Evolutionary conservation across 1,139 yeast species (phyloP), one percentile per base, ranked within the genome.

Genomic region (Sugiyamaella pinicola): DNA sequence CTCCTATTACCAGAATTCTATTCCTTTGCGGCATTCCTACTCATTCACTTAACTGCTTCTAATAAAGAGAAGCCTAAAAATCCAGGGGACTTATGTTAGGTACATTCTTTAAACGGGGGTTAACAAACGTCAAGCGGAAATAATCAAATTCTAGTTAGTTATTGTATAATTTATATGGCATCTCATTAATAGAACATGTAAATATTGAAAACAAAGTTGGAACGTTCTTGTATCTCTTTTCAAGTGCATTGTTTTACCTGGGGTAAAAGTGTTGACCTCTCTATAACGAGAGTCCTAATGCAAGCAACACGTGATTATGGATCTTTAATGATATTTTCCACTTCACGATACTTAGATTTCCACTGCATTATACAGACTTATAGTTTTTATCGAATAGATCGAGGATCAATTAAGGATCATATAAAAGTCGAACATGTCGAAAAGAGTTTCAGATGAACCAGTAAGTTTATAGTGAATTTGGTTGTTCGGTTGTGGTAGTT

Each of bases 1-100:
- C 58, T 1, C 79, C 79, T 1, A 72, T 69, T n/a, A 75, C 59
- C n/a, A 75, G 64, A 13, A 75, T 66, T 49, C 72, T 64, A 51
- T 69, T 67, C 38, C 60, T 45, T 24, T 35, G 42, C 12, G 49
- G n/a, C 49, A 45, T 45, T 24, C 4, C 9, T 22, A 5, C 22
- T 24, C n/a, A 3, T 17, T 17, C 7, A 17, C 9, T 19, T 38
- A 5, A 12, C 35, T 31, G 15, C n/a, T n/a, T n/a, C n/a, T n/a
- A n/a, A n/a, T n/a, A n/a, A n/a, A n/a, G n/a, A n/a, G n/a, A n/a
- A n/a, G n/a, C n/a, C n/a, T n/a, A n/a, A n/a, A n/a, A n/a, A n/a
- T n/a, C n/a, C n/a, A n/a, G n/a, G n/a, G n/a, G n/a, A n/a, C n/a
- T n/a, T n/a, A 26, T 26, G 12, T 26, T n/a, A 8, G 15, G 17